phyloP scores from a whole-genome alignment of 208 protist species.

The Wallacemonas sp. region DNA sequence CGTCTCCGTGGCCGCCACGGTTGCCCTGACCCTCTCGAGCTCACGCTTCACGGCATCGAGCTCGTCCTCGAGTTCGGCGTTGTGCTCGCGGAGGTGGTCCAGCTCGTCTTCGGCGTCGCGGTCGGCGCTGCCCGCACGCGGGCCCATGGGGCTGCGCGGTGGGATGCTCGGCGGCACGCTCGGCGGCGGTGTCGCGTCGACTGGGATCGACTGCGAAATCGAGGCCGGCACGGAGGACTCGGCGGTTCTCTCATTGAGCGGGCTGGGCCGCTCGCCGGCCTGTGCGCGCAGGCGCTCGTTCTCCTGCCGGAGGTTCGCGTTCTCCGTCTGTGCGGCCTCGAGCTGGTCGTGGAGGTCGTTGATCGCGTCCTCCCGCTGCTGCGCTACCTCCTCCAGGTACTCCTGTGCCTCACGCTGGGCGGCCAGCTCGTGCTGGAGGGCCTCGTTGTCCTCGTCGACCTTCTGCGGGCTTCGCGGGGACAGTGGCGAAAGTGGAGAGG shows the following conservation, averaged over 20 bases:
- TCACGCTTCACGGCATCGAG: neutral
- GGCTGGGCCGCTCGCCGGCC: neutral
- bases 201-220: slow-evolving; percentile 5
- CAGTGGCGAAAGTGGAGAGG: neutral
- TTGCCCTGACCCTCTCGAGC: neutral
- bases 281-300: slow-evolving; percentile 11
- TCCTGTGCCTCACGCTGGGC: slow-evolving; percentile 20
- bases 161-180: slow-evolving; percentile 11
- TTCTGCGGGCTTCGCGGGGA: neutral
- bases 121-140: neutral
- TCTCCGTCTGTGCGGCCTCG: neutral
- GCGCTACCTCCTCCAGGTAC: slow-evolving; percentile 19
- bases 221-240: neutral
- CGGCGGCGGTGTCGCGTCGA: slow-evolving; percentile 12
- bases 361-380: slow-evolving; percentile 12
- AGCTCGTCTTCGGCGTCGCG: neutral
- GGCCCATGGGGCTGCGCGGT: neutral
- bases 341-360: slow-evolving; percentile 12
- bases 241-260: neutral
- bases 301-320: slow-evolving; percentile 5
- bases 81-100: neutral
- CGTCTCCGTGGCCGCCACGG: neutral
- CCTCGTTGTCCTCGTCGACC: neutral
- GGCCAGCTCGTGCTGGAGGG: neutral
- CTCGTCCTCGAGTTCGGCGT: slow-evolving; percentile 16